Base-by-base conservation (phyloP, 2,329 filamentous ascomycete species). In the Epichloe sylvatica region DNA sequence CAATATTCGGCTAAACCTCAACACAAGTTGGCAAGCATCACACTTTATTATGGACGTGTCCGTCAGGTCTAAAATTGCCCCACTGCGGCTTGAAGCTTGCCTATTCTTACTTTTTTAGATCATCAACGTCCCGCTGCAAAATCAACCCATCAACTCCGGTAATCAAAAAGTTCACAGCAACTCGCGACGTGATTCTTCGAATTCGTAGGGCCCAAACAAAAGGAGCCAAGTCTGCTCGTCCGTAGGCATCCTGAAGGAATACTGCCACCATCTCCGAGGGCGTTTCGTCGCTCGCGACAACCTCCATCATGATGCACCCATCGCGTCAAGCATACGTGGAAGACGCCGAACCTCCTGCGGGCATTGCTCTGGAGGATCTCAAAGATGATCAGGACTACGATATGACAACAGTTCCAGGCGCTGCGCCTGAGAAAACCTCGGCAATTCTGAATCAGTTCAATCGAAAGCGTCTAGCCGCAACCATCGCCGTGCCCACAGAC, bases 311-410 rank as follows among this genome's bases (percentile, higher is more conserved):
- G 71, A 81, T 94, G 72, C 91, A 96, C 72, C 91, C 91, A 51
- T 81, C 91, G 65, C 80, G 92, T 56, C 84, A 91, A 68, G 91
- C 91, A 40, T 96, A 94, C 67, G 89, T 97, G 55, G 91, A 97
- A 74, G 91, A 96, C 63, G 81, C 72, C 41, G 74, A 79, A 62
- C 68, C 75, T 48, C 77, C 83, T 55, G 57, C 55, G 48, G 71
- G 71, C 39, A 67, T 76, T 46, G 69, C 72, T 52, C 57, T 77
- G 38, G 69, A 75, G 52, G 72, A 75, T 53, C 62, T 80, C 38
- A 76, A 72, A 39, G 69, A 75, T 55, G 90, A 97, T 61, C 85
- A 81, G 62, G 84, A 97, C 69, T 92, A 97, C 75, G 80, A 86
- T 41, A 77, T 95, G 48, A 83, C 83, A 23, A 72, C 80, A 34